Conservation (phyloP, 441 rosid species). For the Adansonia grandidieri region DNA sequence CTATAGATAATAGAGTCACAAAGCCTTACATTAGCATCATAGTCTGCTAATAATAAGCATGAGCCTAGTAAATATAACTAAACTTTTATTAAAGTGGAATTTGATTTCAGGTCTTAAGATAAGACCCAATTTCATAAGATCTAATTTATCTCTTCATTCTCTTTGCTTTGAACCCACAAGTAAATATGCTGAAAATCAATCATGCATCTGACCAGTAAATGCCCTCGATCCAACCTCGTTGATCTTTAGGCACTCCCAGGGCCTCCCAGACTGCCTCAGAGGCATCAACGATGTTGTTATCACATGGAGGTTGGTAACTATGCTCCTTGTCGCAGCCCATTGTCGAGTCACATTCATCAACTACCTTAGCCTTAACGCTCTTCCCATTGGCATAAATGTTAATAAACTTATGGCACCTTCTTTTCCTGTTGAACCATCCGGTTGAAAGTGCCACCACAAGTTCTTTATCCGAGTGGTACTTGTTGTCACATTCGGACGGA, state of each 20-base stretch:
- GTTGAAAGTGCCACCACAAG: constrained; percentile 26
- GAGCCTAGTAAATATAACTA: too few species aligned
- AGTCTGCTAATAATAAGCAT: too few species aligned
- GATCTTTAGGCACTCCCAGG: constrained; percentile 17
- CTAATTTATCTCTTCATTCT: background rate
- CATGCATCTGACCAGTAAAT: constrained; percentile 8
- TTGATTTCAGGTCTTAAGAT: background rate
- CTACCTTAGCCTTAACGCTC: constrained; percentile 33
- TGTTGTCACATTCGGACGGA: background rate
- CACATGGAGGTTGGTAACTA: constrained; percentile 39
- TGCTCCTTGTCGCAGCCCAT: constrained; percentile 36
- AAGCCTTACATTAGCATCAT: background rate
- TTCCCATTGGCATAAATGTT: constrained; percentile 35
- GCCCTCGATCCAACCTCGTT: constrained; percentile 6
- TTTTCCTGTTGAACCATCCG: constrained; percentile 23
- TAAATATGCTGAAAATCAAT: background rate
- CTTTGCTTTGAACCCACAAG: too few species aligned
- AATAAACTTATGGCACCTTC: constrained; percentile 37
- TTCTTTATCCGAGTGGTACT: background rate
- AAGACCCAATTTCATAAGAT: background rate
- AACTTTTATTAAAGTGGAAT: background rate
- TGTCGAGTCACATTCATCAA: constrained; percentile 43
- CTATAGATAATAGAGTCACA: background rate
- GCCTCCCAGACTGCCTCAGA: constrained; percentile 43
- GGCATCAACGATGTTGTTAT: constrained; percentile 42